These are phyloP conservation scores for Strigomonas culicis DNA, from an alignment of 208 protist species.

Conservation along the genomic window DNA sequence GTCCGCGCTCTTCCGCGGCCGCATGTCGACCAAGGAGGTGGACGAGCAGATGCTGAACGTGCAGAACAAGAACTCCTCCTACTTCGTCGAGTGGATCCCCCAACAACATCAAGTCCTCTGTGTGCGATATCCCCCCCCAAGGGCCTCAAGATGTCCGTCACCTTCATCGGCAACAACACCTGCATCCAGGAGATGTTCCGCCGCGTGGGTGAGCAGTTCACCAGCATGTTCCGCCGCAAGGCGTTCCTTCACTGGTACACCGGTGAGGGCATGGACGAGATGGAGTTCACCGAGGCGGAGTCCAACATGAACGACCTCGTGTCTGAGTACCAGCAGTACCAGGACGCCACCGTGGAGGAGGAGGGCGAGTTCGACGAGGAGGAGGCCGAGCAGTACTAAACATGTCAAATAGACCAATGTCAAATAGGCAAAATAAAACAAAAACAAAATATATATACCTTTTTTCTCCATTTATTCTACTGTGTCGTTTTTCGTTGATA, in stretches of 20 bases:
- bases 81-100: constrained; percentile 94
- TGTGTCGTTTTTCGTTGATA: too few relatives aligned
- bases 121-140: constrained; percentile 93
- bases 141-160: constrained; percentile 91
- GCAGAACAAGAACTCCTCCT: constrained; percentile 82
- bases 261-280: constrained; percentile 91
- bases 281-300: constrained; percentile 86
- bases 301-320: constrained; percentile 94
- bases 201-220: constrained; percentile 96
- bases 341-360: constrained; percentile 87
- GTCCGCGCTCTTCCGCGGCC: constrained; percentile 91
- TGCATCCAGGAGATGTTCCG: constrained; percentile 94
- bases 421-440: too few relatives aligned
- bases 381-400: background rate
- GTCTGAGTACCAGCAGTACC: constrained; percentile 64
- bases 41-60: constrained; percentile 64
- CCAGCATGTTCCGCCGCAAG: constrained; percentile 97
- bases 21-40: constrained; percentile 92
- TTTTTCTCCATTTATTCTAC: too few relatives aligned
- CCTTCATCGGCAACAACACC: constrained; percentile 95
- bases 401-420: too few relatives aligned
- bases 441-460: too few relatives aligned
- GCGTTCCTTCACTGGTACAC: constrained; percentile 99
- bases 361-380: constrained; percentile 69
- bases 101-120: constrained; percentile 70